Conservation (phyloP, 371 early-diverging fungal species). For the Amoeboaphelidium protococcarum region DNA sequence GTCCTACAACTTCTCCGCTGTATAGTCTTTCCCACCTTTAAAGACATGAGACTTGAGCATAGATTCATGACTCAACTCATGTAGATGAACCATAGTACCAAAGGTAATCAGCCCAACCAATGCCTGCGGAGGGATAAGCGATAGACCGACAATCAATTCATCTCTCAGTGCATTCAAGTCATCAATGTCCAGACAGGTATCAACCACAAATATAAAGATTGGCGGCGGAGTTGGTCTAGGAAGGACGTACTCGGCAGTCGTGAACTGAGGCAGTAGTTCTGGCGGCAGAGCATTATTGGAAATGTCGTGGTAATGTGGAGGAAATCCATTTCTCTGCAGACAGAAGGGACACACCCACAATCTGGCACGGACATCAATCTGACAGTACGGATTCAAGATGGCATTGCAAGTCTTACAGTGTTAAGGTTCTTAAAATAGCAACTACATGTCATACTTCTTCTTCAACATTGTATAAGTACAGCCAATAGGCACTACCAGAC, state of each 20-base stretch:
- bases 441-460: conserved; percentile 53
- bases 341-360: conserved; percentile 99
- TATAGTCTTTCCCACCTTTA: conserved; percentile 91
- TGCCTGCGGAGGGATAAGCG: conserved; percentile 72
- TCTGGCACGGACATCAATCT: conserved; percentile 76
- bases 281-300: conserved; percentile 79
- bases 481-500: conserved; percentile 87
- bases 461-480: conserved; percentile 92
- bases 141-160: conserved; percentile 61
- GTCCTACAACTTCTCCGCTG: conserved; percentile 73
- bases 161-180: conserved; percentile 91
- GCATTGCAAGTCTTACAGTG: conserved; percentile 90
- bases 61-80: conserved; percentile 75
- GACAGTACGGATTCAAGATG: conserved; percentile 93
- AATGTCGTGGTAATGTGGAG: conserved; percentile 95
- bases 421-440: conserved; percentile 88
- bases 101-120: conserved; percentile 90
- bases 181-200: conserved; percentile 83
- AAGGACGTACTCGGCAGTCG: conserved; percentile 92
- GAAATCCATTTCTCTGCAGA: conserved; percentile 83
- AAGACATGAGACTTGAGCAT: conserved; percentile 94
- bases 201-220: conserved; percentile 92
- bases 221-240: conserved; percentile 46
- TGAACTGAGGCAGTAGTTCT: conserved; percentile 80
- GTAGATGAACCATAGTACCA: conserved; percentile 96